Conservation (phyloP, 306 rosid species). For the Prunus dulcis region DNA sequence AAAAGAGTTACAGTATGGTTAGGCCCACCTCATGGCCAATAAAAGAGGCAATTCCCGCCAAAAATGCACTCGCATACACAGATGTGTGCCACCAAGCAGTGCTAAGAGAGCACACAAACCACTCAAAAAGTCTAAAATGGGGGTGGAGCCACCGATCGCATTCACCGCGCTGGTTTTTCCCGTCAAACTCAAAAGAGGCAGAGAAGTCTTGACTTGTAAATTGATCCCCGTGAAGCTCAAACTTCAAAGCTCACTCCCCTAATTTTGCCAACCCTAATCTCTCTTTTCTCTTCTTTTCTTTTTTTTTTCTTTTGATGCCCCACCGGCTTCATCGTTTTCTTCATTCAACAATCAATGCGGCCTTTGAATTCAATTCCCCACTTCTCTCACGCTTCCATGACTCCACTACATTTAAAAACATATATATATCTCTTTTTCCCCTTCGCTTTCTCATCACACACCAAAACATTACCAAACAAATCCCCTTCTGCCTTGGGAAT, state of each 20-base stretch:
- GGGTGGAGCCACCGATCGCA: background rate
- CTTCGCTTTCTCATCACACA: background rate
- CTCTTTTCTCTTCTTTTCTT: too few species aligned
- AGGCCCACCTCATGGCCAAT: slow-evolving; percentile 49
- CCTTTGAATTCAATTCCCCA: slow-evolving; percentile 52
- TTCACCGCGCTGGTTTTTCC: background rate
- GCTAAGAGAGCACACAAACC: slow-evolving; percentile 33
- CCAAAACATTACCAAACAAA: slow-evolving; percentile 33
- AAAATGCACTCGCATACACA: slow-evolving; percentile 45
- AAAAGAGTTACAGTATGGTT: slow-evolving; percentile 35
- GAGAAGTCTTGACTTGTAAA: too few species aligned
- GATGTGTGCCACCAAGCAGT: slow-evolving; percentile 27
- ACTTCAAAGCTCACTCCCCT: background rate
- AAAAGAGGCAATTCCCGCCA: slow-evolving; percentile 47
- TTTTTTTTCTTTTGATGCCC: slow-evolving; percentile 27
- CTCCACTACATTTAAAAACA: slow-evolving; percentile 38
- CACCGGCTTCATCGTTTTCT: slow-evolving; percentile 35
- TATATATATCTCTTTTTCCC: slow-evolving; percentile 7
- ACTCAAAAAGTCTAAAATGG: slow-evolving; percentile 26
- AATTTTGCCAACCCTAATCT: slow-evolving; percentile 7
- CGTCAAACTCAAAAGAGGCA: background rate
- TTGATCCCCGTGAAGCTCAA: background rate
- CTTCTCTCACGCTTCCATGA: slow-evolving; percentile 46
- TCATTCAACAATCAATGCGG: slow-evolving; percentile 45
- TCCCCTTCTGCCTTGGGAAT: slow-evolving; percentile 74